Base-by-base conservation (phyloP, 495 filamentous ascomycete species). In the Penicillium mononematosum region DNA sequence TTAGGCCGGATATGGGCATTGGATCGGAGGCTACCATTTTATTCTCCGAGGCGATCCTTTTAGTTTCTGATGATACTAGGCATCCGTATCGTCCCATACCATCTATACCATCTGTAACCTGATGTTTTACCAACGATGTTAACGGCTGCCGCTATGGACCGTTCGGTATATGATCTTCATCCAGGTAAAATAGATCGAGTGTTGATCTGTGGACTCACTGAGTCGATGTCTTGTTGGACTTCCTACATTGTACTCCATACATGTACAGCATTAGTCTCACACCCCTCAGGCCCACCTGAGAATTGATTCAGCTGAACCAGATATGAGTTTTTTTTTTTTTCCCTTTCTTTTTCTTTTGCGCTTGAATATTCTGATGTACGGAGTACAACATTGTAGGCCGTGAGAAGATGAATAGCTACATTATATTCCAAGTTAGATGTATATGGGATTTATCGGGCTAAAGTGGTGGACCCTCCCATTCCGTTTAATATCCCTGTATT, bases 401-500 rank as follows among this genome's bases (percentile, higher is more conserved):
- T 25, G 24, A 25, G 5, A 25, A 31, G 29, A 10, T 31, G 29
- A 29, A 10, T 31, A 31, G 8, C 8, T 10, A 10, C 2, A 10
- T 11, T 31, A 11, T 31, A 11, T 31, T 31, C 29, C 9, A 31
- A 31, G 29, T 31, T 2, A 22, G 1, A 24, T 31, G 29, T 31
- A 31, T 31, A 32, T 54, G 53, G 32, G n/a, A 38, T 27, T 39
- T 48, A 49, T 38, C 24, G 45, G 42, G 49, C 52, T 49, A 61
- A 52, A 46, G 49, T 39, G 32, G 67, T 70, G 67, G 67, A 68
- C 60, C 67, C 62, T 62, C 53, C 54, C 25, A 50, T 56, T 66
- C 58, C 57, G 49, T 53, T 64, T 69, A 65, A 67, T 65, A 61
- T 59, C 56, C 55, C 43, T 59, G 59, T 67, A 67, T 69, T 65